phyloP scores from a whole-genome alignment of 257 asterid genomes.

The Fraxinus anomala region DNA sequence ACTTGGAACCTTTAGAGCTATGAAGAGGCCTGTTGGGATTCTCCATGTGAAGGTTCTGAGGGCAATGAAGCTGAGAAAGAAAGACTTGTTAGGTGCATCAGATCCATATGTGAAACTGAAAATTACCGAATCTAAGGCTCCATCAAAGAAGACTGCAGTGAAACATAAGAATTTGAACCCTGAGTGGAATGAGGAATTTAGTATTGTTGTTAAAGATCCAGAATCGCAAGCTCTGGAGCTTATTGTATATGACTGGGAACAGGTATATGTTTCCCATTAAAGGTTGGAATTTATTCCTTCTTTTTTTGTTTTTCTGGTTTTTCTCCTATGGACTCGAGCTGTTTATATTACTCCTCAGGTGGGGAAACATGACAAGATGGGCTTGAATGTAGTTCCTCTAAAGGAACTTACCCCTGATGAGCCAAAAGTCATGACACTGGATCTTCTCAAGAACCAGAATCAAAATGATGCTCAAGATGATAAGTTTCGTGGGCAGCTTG shows the following conservation, averaged over 20 bases:
- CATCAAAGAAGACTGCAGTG: conserved; percentile 90
- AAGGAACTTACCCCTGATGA: conserved; percentile 88
- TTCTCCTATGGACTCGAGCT: neutral
- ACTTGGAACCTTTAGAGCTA: conserved; percentile 62
- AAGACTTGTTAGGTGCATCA: conserved; percentile 88
- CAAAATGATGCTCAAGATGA: conserved; percentile 69
- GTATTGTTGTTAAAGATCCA: conserved; percentile 82
- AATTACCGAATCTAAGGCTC: conserved; percentile 91
- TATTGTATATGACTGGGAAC: conserved; percentile 89
- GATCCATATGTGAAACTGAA: conserved; percentile 96
- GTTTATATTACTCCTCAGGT: conserved; percentile 45
- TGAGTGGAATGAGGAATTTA: conserved; percentile 95
- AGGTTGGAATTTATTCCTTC: neutral
- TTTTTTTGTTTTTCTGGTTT: neutral
- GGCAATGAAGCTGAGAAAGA: conserved; percentile 82
- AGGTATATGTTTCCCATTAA: conserved; percentile 49
- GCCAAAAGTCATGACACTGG: conserved; percentile 58
- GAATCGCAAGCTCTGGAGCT: conserved; percentile 82
- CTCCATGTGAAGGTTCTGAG: conserved; percentile 86
- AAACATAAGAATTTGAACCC: conserved; percentile 87
- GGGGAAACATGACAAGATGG: conserved; percentile 97
- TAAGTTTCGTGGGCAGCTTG: conserved; percentile 85
- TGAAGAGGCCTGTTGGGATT: conserved; percentile 93
- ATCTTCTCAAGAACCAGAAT: conserved; percentile 82
- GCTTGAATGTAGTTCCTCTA: conserved; percentile 75